Evolutionary conservation across 2,329 filamentous ascomycete species (phyloP).

Genomic region (Colletotrichum cuscutae): DNA sequence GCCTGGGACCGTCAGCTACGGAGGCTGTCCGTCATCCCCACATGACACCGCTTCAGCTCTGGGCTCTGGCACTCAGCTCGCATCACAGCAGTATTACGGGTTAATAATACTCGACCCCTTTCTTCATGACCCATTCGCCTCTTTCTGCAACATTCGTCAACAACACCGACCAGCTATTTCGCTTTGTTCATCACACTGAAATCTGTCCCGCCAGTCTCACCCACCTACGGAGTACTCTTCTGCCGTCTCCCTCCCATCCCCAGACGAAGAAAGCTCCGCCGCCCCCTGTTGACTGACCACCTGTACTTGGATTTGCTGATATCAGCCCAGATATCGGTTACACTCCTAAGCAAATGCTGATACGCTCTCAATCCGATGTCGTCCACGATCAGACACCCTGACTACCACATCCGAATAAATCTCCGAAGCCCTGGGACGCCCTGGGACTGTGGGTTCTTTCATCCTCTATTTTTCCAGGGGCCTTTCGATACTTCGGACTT

Average conservation of each 20-base stretch:
- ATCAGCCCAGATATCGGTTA: background rate
- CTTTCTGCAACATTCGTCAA: conserved; percentile 30
- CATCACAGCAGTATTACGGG: background rate
- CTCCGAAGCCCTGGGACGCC: conserved; percentile 25
- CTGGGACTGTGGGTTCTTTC: conserved; percentile 11
- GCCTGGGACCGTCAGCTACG: background rate
- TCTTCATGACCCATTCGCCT: background rate
- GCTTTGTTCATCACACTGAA: conserved; percentile 24
- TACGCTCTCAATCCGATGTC: background rate
- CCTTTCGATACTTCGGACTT: background rate
- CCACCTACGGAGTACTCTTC: background rate
- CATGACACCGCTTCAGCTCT: conserved; percentile 9
- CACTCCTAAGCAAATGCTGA: too few relatives aligned
- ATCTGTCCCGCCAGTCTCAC: background rate
- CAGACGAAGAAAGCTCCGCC: conserved; percentile 7
- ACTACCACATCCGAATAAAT: conserved; percentile 18
- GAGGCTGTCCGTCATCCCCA: conserved; percentile 29
- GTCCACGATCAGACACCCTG: background rate
- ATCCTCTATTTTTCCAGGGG: too few relatives aligned
- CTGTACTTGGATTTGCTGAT: background rate
- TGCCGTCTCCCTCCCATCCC: conserved; percentile 15
- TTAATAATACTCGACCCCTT: background rate
- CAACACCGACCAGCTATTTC: conserved; percentile 14
- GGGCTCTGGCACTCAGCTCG: background rate
- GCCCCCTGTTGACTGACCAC: background rate